Conservation (phyloP, 2,329 filamentous ascomycete genomes). For the Monilinia fructigena region DNA sequence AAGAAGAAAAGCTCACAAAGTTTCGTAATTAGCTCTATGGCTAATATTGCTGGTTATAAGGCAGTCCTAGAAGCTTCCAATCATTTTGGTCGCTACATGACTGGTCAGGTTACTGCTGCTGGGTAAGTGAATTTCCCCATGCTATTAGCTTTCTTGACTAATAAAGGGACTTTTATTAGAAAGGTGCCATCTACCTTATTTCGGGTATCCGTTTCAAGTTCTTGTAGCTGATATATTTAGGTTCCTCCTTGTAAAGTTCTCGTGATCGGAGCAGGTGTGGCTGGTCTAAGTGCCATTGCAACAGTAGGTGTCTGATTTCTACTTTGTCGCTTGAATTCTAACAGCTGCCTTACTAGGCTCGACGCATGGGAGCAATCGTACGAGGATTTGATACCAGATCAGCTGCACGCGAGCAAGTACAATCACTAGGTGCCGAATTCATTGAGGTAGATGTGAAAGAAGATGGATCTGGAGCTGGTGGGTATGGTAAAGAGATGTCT, state of each 20-base stretch:
- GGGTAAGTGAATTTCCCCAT: conserved; percentile 48
- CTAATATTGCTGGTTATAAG: conserved; percentile 92
- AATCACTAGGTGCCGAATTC: conserved; percentile 86
- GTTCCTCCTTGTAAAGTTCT: conserved; percentile 89
- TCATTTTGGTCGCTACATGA: conserved; percentile 82
- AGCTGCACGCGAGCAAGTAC: conserved; percentile 85
- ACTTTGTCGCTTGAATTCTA: conserved; percentile 13
- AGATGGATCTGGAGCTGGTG: conserved; percentile 79
- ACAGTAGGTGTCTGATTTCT: conserved; percentile 50
- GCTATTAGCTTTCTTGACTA: conserved; percentile 18
- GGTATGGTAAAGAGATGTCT: conserved; percentile 92
- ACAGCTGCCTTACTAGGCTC: conserved; percentile 49
- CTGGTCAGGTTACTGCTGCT: conserved; percentile 85
- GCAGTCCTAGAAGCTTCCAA: conserved; percentile 88
- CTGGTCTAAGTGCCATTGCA: conserved; percentile 83
- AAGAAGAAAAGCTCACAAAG: conserved; percentile 25
- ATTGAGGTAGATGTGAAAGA: conserved; percentile 83
- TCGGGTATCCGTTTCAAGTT: conserved; percentile 6
- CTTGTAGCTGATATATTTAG: conserved; percentile 45
- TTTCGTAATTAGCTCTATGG: conserved; percentile 68
- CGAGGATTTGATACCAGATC: conserved; percentile 87
- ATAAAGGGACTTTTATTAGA: conserved; percentile 37
- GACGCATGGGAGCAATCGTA: conserved; percentile 83
- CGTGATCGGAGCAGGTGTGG: conserved; percentile 87
- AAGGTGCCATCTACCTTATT: conserved; percentile 32